Conservation (phyloP, 1,284 basidiomycete species). For the Austroboletus niveus region DNA sequence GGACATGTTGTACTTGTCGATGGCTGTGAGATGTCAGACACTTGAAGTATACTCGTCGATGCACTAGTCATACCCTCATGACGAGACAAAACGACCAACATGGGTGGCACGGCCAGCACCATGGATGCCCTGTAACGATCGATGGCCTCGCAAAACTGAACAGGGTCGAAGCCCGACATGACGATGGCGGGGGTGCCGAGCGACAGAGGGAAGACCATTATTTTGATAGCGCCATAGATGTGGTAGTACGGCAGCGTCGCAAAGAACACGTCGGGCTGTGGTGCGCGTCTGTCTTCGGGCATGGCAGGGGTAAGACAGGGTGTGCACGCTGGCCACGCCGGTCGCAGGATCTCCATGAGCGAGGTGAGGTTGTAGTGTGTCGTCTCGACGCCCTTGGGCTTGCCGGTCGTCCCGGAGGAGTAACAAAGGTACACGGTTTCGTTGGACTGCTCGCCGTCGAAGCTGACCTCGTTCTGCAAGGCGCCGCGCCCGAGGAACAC, state of each 20-base stretch:
- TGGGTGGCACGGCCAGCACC: conserved; percentile 79
- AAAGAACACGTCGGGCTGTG: conserved; percentile 46
- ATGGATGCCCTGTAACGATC: conserved; percentile 64
- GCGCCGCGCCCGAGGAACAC: conserved; percentile 46
- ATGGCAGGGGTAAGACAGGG: conserved; percentile 25
- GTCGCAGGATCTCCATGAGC: conserved; percentile 43
- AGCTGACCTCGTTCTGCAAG: conserved; percentile 47
- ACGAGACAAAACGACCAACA: conserved; percentile 70
- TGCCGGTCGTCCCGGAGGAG: conserved; percentile 63
- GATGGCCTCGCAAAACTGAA: conserved; percentile 64
- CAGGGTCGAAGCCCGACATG: conserved; percentile 73
- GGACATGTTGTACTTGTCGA: conserved; percentile 69
- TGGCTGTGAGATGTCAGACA: conserved; percentile 36
- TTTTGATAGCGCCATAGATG: conserved; percentile 55
- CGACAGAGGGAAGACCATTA: conserved; percentile 61
- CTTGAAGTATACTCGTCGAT: neutral
- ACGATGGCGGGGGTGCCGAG: conserved; percentile 63
- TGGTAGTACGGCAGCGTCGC: conserved; percentile 58
- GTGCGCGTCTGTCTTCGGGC: neutral
- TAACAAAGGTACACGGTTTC: conserved; percentile 67
- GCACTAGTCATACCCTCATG: conserved; percentile 48
- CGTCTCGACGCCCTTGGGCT: conserved; percentile 62
- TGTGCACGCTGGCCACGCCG: conserved; percentile 39
- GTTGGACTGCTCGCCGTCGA: conserved; percentile 46
- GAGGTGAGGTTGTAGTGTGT: conserved; percentile 65